Base-by-base conservation (phyloP, 805 yeast species). In the Myxozyma vanderwaltii region DNA sequence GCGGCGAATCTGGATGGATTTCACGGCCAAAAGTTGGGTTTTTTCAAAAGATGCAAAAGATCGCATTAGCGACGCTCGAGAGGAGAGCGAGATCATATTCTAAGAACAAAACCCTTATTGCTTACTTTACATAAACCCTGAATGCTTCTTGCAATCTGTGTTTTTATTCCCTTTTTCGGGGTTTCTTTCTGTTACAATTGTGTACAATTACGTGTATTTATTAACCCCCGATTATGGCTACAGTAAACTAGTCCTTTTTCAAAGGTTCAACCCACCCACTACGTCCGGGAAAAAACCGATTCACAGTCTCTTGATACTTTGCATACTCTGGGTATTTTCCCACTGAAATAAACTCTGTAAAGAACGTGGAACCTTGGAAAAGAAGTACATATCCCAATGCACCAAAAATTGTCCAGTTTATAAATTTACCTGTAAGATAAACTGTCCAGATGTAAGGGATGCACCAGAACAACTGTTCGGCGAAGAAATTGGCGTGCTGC, bases 321-420 rank as follows among this genome's bases (percentile, higher is more conserved):
- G 35, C 48, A 39, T 62, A 62, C 27, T 43, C 56, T 2, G 60
- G 60, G 43, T 62, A 62, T 50, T 56, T 62, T 29, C 48, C 41
- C 15, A 48, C 35, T 8, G 61, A 35, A 19, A 62, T 59, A 10
- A 17, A 24, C 50, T 62, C 65, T 2, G 65, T 62, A 27, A 62
- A 52, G 31, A 46, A 17, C 4, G 65, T 62, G 3, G 65, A 62
- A 19, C 52, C 64, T 38, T 59, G 61, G 48, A 62, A 62, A 40
- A 62, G 49, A 27, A 50, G 4, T 3, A 56, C 44, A 29, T 62
- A 62, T 17, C 56, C 57, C 23, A 56, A 15, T 39, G 59, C 40
- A 12, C 65, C 65, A 17, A 60, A 51, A 26, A 62, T 53, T 10
- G 64, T 51, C 64, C 64, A 59, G 51, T 59, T 57, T 13, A 58